Evolutionary conservation across 2,329 filamentous ascomycete genomes (phyloP).

Genomic region (Alternaria sp.): DNA sequence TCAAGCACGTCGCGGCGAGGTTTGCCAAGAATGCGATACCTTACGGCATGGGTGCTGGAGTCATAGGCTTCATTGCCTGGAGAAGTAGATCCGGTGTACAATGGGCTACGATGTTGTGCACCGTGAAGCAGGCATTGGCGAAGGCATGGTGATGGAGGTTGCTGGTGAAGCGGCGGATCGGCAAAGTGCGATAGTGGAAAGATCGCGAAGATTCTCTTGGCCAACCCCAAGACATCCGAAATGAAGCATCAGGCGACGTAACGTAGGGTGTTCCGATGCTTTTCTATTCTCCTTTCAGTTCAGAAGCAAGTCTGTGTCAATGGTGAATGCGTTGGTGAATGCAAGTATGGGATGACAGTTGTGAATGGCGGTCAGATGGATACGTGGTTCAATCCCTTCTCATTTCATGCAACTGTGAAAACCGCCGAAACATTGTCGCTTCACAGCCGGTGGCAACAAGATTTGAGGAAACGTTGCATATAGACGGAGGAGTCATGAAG

Average conservation of each 20-base stretch:
- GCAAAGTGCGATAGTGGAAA: not conserved
- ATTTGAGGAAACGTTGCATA: conserved; percentile 13
- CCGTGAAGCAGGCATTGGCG: not conserved
- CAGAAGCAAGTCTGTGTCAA: not conserved
- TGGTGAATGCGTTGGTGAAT: not conserved
- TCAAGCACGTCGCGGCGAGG: conserved; percentile 2
- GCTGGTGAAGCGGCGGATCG: not conserved
- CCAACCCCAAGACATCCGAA: not conserved
- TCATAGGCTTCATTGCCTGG: conserved; percentile 1
- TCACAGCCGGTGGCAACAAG: not conserved
- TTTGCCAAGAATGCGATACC: conserved; percentile 5
- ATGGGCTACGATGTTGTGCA: not conserved
- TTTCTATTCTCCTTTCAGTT: not conserved
- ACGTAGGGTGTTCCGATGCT: not conserved
- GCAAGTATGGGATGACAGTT: not conserved
- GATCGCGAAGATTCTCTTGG: conserved; percentile 1
- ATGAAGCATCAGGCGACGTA: not conserved
- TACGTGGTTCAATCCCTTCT: not conserved
- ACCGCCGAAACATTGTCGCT: not conserved
- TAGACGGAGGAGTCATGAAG: conserved; percentile 11
- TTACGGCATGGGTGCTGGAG: not conserved
- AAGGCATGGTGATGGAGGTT: not conserved
- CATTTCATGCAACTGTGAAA: not conserved
- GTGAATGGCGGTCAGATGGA: not conserved
- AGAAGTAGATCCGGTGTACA: not conserved